Evolutionary conservation across 176 grass and related monocot species (phyloP).

Genomic region (Saccharum officinarum): DNA sequence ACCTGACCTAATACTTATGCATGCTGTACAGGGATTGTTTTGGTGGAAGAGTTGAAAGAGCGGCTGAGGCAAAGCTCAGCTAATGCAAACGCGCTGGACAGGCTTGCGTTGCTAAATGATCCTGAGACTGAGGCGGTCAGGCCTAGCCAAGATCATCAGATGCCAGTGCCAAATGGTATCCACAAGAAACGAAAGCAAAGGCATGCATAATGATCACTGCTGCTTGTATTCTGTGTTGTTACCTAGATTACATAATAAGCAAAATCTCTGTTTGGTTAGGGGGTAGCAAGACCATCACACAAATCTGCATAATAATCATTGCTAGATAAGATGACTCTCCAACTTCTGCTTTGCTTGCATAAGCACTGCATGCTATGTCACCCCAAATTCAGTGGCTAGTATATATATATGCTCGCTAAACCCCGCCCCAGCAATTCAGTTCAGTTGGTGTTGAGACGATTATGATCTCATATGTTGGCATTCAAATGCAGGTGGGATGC

Average conservation of each 20-base stretch:
- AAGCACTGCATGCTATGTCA: neutral
- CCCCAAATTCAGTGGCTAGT: neutral
- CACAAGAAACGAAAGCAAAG: slow-evolving; percentile 27
- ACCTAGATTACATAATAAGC: neutral
- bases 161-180: neutral
- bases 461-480: neutral
- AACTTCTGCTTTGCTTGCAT: neutral
- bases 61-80: slow-evolving; percentile 16
- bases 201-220: neutral
- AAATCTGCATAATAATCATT: neutral
- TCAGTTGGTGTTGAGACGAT: neutral
- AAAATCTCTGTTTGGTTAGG: neutral
- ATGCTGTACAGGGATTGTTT: slow-evolving; percentile 41
- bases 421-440: neutral
- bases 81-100: slow-evolving; percentile 39
- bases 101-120: slow-evolving; percentile 38
- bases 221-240: neutral
- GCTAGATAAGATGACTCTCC: neutral
- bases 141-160: neutral
- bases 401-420: neutral
- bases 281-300: neutral
- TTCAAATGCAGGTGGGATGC: neutral
- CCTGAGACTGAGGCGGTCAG: neutral
- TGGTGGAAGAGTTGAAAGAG: slow-evolving; percentile 56
- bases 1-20: neutral